Evolutionary conservation across 2,329 filamentous ascomycete species (phyloP), one percentile per base, ranked within the genome.

Genomic region (Stemphylium beticola): DNA sequence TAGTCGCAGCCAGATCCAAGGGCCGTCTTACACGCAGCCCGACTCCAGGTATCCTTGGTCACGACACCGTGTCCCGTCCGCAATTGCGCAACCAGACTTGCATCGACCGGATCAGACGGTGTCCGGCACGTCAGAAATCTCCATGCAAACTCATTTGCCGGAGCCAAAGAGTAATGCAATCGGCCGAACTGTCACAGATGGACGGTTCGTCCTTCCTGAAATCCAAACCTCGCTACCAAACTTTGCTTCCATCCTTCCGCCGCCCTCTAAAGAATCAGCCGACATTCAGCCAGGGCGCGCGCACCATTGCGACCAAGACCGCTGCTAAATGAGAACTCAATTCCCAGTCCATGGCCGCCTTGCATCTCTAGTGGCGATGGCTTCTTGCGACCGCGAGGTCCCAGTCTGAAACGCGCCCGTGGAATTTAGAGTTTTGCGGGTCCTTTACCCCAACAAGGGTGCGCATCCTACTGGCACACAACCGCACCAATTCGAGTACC

Each of bases 391-490:
- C 22, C 24, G 32, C 52, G 49, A 62, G 52, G 48, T 43, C 40
- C 31, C 33, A 39, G 42, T 43, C 55, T 66, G 65, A 66, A 67
- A 67, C 65, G 49, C 58, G 51, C 51, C 60, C 49, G 48, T 15
- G 45, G 49, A 49, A 43, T 57, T 65, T 63, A 67, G 44, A 65
- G 57, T 65, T 67, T 60, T 59, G 49, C 61, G 64, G 64, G 64
- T 41, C 53, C 41, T 17, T 37, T 29, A 36, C 11, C 49, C 34
- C 29, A 42, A 46, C 55, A 53, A 49, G 50, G 56, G 24, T 47
- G 26, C 15, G n/a, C 24, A 26, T 17, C 42, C 41, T 42, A 44
- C 41, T 49, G 38, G 22, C 42, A 33, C 43, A 18, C 40, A 57
- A 46, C 40, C 39, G 49, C 39, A 37, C 33, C 33, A 55, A 41